Evolutionary conservation across 208 protist species (phyloP).

Genomic region (Blastocrithidia nonstop): DNA sequence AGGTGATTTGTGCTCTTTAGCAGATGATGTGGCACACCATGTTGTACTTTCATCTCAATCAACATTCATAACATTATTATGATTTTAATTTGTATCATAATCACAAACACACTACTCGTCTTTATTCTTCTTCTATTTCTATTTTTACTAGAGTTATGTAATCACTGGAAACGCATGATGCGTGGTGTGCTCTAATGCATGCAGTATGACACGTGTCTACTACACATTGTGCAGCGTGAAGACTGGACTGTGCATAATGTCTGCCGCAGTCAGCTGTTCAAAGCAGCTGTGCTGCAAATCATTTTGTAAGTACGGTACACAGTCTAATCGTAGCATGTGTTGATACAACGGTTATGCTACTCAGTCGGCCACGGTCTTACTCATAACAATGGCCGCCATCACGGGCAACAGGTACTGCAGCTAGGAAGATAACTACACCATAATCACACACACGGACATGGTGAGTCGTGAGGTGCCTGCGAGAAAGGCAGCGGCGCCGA

Average conservation of each 20-base stretch:
- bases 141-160: constrained; percentile 7
- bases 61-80: not conserved
- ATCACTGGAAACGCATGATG: constrained; percentile 91
- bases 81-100: not conserved
- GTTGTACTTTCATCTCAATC: not conserved
- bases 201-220: no score
- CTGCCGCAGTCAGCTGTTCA: constrained; percentile 69
- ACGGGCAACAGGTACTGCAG: constrained; percentile 87
- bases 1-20: not conserved
- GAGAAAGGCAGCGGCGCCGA: constrained; percentile 86
- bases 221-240: no score
- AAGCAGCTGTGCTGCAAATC: constrained; percentile 58
- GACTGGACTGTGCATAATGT: constrained; percentile 84
- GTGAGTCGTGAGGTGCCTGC: constrained; percentile 85
- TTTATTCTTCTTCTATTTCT: not conserved
- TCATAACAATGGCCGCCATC: constrained; percentile 87
- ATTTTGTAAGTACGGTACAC: constrained; percentile 71
- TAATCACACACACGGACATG: constrained; percentile 89
- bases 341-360: constrained; percentile 85
- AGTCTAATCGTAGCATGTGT: constrained; percentile 77
- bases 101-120: not conserved
- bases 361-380: constrained; percentile 81
- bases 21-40: not conserved
- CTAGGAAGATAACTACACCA: constrained; percentile 89
- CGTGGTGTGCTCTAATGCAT: constrained; percentile 43